Percentiles rank a stretch among this genome's conserved stretches.
These are phyloP conservation scores for Hypoxylon rickii DNA, from an alignment of 495 filamentous ascomycete species.

Conservation along the genomic window DNA sequence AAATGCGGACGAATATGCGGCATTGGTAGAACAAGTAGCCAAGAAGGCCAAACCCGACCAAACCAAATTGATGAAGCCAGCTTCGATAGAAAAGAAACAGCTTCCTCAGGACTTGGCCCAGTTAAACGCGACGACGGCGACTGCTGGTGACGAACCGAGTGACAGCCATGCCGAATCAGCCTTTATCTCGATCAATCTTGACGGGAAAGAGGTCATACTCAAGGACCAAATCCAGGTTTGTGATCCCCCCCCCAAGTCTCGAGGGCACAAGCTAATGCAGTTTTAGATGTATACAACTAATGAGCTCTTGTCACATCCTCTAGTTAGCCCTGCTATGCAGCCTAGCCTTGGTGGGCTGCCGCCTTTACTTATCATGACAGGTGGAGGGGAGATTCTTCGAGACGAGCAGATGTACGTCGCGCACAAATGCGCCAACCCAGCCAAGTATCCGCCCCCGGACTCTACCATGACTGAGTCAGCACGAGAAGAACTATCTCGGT, in stretches of 20 bases:
- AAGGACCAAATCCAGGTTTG: slow-evolving; percentile 86
- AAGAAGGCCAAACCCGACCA: slow-evolving; percentile 26
- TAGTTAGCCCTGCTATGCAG: slow-evolving; percentile 87
- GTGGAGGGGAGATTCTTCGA: slow-evolving; percentile 83
- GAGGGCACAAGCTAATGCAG: slow-evolving; percentile 14
- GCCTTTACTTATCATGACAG: slow-evolving; percentile 81
- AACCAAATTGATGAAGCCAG: slow-evolving; percentile 19
- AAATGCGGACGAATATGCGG: slow-evolving; percentile 65
- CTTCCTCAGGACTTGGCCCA: slow-evolving; percentile 27
- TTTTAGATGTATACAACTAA: slow-evolving; percentile 84
- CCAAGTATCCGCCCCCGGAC: slow-evolving; percentile 70
- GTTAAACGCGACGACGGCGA: slow-evolving; percentile 6
- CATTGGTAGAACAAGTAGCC: slow-evolving; percentile 45
- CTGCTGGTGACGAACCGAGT: slow-evolving; percentile 6
- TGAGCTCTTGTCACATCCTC: slow-evolving; percentile 79
- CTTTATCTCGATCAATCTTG: slow-evolving; percentile 65
- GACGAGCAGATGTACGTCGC: slow-evolving; percentile 96
- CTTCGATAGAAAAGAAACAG: slow-evolving; percentile 22
- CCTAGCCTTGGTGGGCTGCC: slow-evolving; percentile 86
- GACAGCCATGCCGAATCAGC: slow-evolving; percentile 45
- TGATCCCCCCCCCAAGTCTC: neutral
- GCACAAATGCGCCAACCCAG: slow-evolving; percentile 87
- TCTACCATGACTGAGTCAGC: slow-evolving; percentile 64
- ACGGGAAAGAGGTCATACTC: slow-evolving; percentile 69
- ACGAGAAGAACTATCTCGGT: slow-evolving; percentile 64